Conservation (phyloP, 139 green algal genomes). For the Coelastrella sp. region DNA sequence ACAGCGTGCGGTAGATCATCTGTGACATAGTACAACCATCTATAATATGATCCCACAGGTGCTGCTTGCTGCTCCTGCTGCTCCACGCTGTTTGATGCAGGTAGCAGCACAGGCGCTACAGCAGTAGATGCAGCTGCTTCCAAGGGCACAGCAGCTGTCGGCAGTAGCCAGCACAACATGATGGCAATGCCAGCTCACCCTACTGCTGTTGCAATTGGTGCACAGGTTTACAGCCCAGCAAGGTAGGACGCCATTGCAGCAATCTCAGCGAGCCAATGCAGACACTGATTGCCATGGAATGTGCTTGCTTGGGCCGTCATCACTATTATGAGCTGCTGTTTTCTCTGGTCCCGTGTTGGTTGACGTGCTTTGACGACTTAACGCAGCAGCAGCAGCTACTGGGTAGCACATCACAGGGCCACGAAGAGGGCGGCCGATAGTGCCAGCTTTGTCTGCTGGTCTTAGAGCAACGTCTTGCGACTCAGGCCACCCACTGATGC, state of each 20-base stretch:
- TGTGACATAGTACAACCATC: not conserved
- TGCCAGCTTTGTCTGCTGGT: too few relatives aligned
- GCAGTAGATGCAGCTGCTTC: not conserved
- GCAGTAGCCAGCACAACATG: slow-evolving; percentile 29
- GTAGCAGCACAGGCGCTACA: not conserved
- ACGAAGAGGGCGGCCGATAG: too few relatives aligned
- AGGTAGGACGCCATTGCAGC: not conserved
- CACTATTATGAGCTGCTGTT: not conserved
- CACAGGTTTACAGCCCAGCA: not conserved
- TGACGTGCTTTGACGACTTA: too few relatives aligned
- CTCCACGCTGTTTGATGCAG: not conserved
- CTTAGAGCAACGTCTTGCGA: too few relatives aligned
- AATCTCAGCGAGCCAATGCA: not conserved
- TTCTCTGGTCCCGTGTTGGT: too few relatives aligned
- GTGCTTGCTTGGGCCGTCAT: not conserved
- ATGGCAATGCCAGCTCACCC: slow-evolving; percentile 2
- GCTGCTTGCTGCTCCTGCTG: not conserved
- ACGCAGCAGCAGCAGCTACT: too few relatives aligned
- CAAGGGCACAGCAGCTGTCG: not conserved
- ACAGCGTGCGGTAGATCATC: not conserved
- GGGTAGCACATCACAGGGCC: too few relatives aligned
- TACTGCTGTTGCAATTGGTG: not conserved
- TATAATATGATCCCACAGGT: not conserved
- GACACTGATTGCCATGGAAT: not conserved
- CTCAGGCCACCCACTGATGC: too few relatives aligned